These are phyloP conservation scores for Ceratocystiopsis brevicomis DNA, from an alignment of 2,329 filamentous ascomycete species.

Conservation along the genomic window DNA sequence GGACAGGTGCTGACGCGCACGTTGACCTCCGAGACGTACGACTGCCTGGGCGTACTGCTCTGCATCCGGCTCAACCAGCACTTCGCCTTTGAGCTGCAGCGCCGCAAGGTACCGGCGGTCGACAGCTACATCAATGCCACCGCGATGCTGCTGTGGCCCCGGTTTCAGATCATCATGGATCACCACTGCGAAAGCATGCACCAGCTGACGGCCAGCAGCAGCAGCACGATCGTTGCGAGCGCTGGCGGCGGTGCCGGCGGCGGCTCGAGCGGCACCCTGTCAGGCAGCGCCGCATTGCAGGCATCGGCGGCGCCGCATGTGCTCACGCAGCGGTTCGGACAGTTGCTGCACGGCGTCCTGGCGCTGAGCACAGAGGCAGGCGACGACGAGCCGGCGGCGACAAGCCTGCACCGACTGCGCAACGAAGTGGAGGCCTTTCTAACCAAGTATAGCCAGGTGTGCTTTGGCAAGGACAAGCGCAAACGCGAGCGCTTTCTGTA, in stretches of 20 bases:
- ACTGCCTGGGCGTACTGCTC: constrained; percentile 74
- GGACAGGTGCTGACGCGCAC: constrained; percentile 60
- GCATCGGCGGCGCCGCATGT: constrained; percentile 73
- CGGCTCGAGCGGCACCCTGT: constrained; percentile 11
- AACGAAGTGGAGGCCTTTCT: constrained; percentile 73
- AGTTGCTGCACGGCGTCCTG: constrained; percentile 72
- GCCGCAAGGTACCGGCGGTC: constrained; percentile 71
- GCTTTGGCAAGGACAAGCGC: constrained; percentile 51
- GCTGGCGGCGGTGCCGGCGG: constrained; percentile 15
- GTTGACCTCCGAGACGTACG: constrained; percentile 57
- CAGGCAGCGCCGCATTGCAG: constrained; percentile 26
- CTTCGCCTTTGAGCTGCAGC: constrained; percentile 82
- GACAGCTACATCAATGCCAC: constrained; percentile 89
- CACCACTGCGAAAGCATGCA: constrained; percentile 77
- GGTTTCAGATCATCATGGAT: constrained; percentile 87
- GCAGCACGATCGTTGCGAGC: neutral
- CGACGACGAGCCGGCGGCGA: constrained; percentile 80
- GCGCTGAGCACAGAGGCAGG: constrained; percentile 73
- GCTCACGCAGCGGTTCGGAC: constrained; percentile 85
- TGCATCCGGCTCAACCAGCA: constrained; percentile 88
- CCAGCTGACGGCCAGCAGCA: constrained; percentile 28
- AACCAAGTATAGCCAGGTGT: constrained; percentile 50
- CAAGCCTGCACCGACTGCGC: constrained; percentile 58
- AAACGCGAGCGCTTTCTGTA: constrained; percentile 78
- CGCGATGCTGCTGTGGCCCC: constrained; percentile 90